Percentiles rank a stretch among this genome's conserved stretches.
Evolutionary conservation across 2,329 filamentous ascomycete genomes (phyloP).

Genomic region (Orbilia oligospora): DNA sequence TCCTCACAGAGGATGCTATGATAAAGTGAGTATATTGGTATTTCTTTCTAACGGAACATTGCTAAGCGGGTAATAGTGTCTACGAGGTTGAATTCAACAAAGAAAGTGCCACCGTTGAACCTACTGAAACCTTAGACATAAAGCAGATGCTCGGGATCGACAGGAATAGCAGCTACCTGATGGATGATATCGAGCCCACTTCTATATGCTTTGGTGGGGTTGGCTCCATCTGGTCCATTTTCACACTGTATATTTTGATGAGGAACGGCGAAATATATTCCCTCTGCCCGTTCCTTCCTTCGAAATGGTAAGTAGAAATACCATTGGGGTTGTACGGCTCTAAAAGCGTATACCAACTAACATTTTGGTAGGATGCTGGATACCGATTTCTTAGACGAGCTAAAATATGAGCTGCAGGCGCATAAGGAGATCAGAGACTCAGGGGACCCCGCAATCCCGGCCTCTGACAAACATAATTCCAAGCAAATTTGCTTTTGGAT

Average conservation of each 20-base stretch:
- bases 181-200: slow-evolving; percentile 93
- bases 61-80: slow-evolving; percentile 32
- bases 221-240: slow-evolving; percentile 84
- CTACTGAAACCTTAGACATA: slow-evolving; percentile 75
- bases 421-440: slow-evolving; percentile 54
- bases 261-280: slow-evolving; percentile 92
- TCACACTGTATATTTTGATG: slow-evolving; percentile 99
- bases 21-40: slow-evolving; percentile 28
- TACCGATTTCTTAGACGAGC: slow-evolving; percentile 51
- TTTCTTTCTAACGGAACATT: neutral
- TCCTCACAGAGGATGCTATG: slow-evolving; percentile 55
- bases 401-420: slow-evolving; percentile 52
- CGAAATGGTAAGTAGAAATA: slow-evolving; percentile 82
- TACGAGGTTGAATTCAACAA: slow-evolving; percentile 57
- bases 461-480: slow-evolving; percentile 42
- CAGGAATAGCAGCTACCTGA: slow-evolving; percentile 86
- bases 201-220: slow-evolving; percentile 89
- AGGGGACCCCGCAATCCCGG: slow-evolving; percentile 18
- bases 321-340: slow-evolving; percentile 70
- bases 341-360: neutral
- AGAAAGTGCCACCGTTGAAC: slow-evolving; percentile 42
- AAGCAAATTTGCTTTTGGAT: slow-evolving; percentile 59
- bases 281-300: slow-evolving; percentile 88
- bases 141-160: slow-evolving; percentile 83
- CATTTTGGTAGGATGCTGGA: slow-evolving; percentile 51